Base-by-base conservation (phyloP, 495 filamentous ascomycete genomes). In the Xylaria palmicola region DNA sequence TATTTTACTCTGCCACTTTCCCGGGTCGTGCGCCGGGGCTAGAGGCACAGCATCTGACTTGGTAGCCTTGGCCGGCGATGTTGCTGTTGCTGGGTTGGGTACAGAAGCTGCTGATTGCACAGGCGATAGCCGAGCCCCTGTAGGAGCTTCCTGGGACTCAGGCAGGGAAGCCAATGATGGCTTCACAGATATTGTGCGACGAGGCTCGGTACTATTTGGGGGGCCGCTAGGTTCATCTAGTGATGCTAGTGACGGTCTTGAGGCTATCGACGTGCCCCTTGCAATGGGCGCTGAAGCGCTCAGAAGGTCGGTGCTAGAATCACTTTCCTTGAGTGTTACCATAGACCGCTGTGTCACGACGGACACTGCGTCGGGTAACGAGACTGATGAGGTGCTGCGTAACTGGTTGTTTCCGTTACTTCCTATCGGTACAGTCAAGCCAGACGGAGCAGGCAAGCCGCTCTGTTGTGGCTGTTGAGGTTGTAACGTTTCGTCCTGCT, bases 261-360 rank as follows among this genome's bases (percentile, higher is more conserved):
- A 66, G 52, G 63, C 41, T 56, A 70, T 64, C 30, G 66, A 68
- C 36, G 56, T 56, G 24, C 56, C 57, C 36, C 61, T 59, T 3
- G 65, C 68, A 56, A 55, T 62, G 20, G 66, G 68, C 54, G 66
- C 68, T 29, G 68, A 65, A 4, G 56, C 62, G 29, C 45, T 39
- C 44, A 71, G 34, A 32, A 71, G 40, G 9, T 69, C 59, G 56
- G 62, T 68, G 7, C 54, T 62, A 5, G 66, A 68, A 7, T 58
- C 41, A 24, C 64, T 63, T 30, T 49, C 56, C 34, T 48, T 45
- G 24, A 62, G 49, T 22, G 62, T 32, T 20, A 44, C 60, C 43
- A 62, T 59, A 0, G 57, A 63, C 49, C 60, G 57, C 8, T 48
- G 65, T 52, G 62, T 60, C 43, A 58, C 63, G 45, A 52, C 56